Evolutionary conservation across 345 rosid species (phyloP).

Genomic region (Citrus medica): DNA sequence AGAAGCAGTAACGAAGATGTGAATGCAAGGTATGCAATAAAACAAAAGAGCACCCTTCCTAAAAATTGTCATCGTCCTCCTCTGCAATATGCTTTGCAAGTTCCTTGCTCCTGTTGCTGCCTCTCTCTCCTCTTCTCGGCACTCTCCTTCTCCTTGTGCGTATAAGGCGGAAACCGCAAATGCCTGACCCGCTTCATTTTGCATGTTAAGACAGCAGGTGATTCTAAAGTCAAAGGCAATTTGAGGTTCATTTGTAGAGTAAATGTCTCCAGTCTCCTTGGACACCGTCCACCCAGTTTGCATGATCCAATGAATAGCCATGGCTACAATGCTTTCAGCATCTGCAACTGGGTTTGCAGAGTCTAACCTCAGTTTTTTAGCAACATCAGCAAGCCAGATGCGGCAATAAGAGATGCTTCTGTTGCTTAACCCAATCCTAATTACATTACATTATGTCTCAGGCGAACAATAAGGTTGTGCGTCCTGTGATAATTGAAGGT

Average conservation of each 20-base stretch:
- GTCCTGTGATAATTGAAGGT: conserved; percentile 64
- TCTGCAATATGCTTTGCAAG: conserved; percentile 86
- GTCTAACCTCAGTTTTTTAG: conserved; percentile 55
- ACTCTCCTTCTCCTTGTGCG: conserved; percentile 77
- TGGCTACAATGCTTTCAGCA: conserved; percentile 80
- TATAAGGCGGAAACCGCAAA: conserved; percentile 64
- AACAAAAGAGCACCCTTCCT: not conserved
- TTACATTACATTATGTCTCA: conserved; percentile 72
- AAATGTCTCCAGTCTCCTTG: conserved; percentile 83
- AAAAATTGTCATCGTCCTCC: conserved; percentile 87
- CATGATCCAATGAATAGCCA: conserved; percentile 79
- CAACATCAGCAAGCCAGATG: conserved; percentile 65
- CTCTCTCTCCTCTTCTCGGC: conserved; percentile 83
- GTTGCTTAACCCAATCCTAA: conserved; percentile 68
- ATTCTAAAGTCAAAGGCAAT: conserved; percentile 81
- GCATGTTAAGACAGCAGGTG: conserved; percentile 84
- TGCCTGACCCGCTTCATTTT: conserved; percentile 83
- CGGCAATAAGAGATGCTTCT: conserved; percentile 75
- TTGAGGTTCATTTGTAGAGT: conserved; percentile 91
- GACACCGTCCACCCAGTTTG: conserved; percentile 70
- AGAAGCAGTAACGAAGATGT: not conserved
- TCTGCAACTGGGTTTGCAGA: conserved; percentile 66
- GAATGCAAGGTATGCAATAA: not conserved
- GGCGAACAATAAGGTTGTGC: conserved; percentile 64
- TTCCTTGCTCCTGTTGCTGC: conserved; percentile 87